Percentiles rank a stretch among this genome's conserved stretches.
These are phyloP conservation scores for Diaporthe citri DNA, from an alignment of 2,329 filamentous ascomycete species.

Conservation along the genomic window DNA sequence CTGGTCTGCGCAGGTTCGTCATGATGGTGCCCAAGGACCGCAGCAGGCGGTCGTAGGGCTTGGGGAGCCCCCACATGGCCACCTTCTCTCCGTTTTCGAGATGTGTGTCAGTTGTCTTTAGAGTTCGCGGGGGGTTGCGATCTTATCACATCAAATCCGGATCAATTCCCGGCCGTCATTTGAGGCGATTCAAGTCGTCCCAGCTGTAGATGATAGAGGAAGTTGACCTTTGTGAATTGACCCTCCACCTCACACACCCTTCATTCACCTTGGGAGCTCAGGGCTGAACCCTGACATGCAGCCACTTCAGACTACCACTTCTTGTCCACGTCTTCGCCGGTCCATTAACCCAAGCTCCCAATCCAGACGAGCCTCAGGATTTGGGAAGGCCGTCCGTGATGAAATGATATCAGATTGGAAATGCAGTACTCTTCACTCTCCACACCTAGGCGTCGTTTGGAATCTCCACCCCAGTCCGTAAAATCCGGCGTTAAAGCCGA, in stretches of 20 bases:
- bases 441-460: neutral
- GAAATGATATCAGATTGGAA: neutral
- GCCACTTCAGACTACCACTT: neutral
- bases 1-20: neutral
- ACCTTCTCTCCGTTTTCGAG: conserved; percentile 1
- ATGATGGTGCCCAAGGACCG: neutral
- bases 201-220: neutral
- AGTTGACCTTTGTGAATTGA: no score
- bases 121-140: neutral
- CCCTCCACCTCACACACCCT: neutral
- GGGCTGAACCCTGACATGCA: neutral
- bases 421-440: neutral
- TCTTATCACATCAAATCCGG: neutral
- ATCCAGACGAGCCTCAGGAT: neutral
- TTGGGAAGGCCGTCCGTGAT: neutral
- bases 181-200: neutral
- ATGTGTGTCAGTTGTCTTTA: neutral
- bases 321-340: neutral
- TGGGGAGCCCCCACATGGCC: neutral
- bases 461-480: conserved; percentile 11
- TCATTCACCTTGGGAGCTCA: neutral
- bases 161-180: neutral
- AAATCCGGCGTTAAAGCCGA: conserved; percentile 33
- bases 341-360: neutral
- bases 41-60: neutral